Percentiles rank a stretch among this genome's conserved stretches.
Evolutionary conservation across 2,329 filamentous ascomycete species (phyloP).

Genomic region (Fusarium buharicum): DNA sequence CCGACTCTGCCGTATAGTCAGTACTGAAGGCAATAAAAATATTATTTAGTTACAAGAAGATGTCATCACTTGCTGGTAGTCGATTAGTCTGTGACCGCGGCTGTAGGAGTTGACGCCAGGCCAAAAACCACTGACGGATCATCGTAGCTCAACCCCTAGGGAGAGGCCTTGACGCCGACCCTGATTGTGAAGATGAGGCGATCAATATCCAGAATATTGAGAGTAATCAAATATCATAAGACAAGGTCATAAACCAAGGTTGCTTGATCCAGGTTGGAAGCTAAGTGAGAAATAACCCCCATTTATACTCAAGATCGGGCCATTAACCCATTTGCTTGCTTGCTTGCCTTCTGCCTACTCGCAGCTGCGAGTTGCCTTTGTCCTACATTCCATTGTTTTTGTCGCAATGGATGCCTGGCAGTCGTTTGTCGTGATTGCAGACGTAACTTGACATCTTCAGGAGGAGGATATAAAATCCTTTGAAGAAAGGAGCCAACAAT

Average conservation of each 20-base stretch:
- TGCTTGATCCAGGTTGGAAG: background rate
- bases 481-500: too few relatives aligned
- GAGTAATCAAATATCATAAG: background rate
- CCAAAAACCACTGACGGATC: background rate
- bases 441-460: too few relatives aligned
- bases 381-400: too few relatives aligned
- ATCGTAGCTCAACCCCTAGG: background rate
- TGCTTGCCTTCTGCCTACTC: background rate
- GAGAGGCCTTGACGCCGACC: too few relatives aligned
- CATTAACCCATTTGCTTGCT: background rate
- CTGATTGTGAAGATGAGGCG: background rate
- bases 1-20: conserved; percentile 1
- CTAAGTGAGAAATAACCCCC: background rate
- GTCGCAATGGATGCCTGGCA: too few relatives aligned
- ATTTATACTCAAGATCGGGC: background rate
- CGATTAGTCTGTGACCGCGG: background rate
- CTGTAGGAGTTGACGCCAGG: background rate
- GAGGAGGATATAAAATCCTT: too few relatives aligned
- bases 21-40: background rate
- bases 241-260: background rate
- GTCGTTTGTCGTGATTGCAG: too few relatives aligned
- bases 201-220: background rate
- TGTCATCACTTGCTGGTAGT: conserved; percentile 9
- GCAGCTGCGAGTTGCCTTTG: too few relatives aligned
- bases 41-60: too few relatives aligned